Base-by-base conservation (phyloP, 1,284 basidiomycete genomes). In the Phylloboletellus chloephorus region DNA sequence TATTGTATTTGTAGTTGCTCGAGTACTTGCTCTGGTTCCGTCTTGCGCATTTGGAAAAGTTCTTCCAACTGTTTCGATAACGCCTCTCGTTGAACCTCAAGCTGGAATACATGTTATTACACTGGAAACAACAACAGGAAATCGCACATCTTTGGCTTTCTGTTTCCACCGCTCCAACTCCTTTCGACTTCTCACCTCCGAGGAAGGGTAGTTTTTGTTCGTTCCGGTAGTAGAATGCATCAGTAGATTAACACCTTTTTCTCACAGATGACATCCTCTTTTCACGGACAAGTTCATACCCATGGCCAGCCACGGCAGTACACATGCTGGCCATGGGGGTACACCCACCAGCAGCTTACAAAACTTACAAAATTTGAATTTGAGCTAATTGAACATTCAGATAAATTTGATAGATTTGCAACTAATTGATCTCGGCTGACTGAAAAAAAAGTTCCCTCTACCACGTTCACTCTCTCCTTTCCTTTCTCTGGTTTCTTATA, bases 1-100 rank as follows among this genome's bases (percentile, higher is more conserved):
- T 74, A 73, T 33, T 74, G 70, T 22, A 63, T 53, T 31, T 67
- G 66, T 37, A 73, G 63, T 12, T 74, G 66, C 41, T 68, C 64
- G 33, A 79, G 52, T 7, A 69, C 53, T 41, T 70, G 63, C 52
- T 88, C 84, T 17, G 80, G 64, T 46, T 84, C 84, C 3, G 82
- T 82, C 26, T 67, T 58, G 40, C 81, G 71, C 28, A 78, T 60
- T 28, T 71, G 65, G 41, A 75, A 68, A 6, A 75, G 52, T 45
- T 82, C 78, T 36, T 84, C 72, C 10, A 85, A 50, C 44, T 80
- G 75, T 24, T 66, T 60, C 29, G 66, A 64, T 2, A 85, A 53
- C 17, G 69, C 62, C 39, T 74, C 68, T 39, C 73, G 68, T 41
- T 76, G 73, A 11, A 52, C 48, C 43, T 72, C 57, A 4, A 67